Conservation (phyloP, 148 eudicot genomes). For the Chenopodium suecicum region DNA sequence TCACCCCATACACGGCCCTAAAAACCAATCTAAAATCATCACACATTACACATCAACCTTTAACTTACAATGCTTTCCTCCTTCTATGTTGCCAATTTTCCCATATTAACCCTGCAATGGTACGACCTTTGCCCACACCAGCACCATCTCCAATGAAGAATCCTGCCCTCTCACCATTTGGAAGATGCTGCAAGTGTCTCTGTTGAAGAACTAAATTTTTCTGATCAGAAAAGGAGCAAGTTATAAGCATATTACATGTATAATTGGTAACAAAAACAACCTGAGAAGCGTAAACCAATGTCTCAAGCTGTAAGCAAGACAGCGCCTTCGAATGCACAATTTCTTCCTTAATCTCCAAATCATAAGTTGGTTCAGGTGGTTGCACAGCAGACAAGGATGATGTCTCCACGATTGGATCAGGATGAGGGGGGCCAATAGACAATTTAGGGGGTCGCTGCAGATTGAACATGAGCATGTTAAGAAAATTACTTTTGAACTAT, state of each 20-base stretch:
- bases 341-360: slow-evolving; percentile 63
- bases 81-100: slow-evolving; percentile 97
- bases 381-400: slow-evolving; percentile 93
- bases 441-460: slow-evolving; percentile 89
- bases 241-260: background rate
- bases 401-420: slow-evolving; percentile 98
- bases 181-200: slow-evolving; percentile 96
- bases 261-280: slow-evolving; percentile 36
- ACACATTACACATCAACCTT: slow-evolving; percentile 9
- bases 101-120: slow-evolving; percentile 96
- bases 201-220: slow-evolving; percentile 36
- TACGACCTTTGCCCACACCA: slow-evolving; percentile 99
- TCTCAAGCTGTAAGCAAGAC: slow-evolving; percentile 95
- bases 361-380: slow-evolving; percentile 97
- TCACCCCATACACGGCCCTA: too few relatives aligned
- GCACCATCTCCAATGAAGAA: slow-evolving; percentile 99
- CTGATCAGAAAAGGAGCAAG: slow-evolving; percentile 22
- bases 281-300: slow-evolving; percentile 97
- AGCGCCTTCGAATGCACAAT: slow-evolving; percentile 68
- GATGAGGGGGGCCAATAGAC: slow-evolving; percentile 91
- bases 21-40: background rate
- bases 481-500: slow-evolving; percentile 4
- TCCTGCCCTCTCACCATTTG: slow-evolving; percentile 83
- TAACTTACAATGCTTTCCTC: slow-evolving; percentile 83
- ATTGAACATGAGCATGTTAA: slow-evolving; percentile 23